A percentile compares a stretch with the other conserved stretches of the same genome.
These are phyloP conservation scores for Cordia subcordata DNA, from an alignment of 257 asterid genomes.

Conservation along the genomic window DNA sequence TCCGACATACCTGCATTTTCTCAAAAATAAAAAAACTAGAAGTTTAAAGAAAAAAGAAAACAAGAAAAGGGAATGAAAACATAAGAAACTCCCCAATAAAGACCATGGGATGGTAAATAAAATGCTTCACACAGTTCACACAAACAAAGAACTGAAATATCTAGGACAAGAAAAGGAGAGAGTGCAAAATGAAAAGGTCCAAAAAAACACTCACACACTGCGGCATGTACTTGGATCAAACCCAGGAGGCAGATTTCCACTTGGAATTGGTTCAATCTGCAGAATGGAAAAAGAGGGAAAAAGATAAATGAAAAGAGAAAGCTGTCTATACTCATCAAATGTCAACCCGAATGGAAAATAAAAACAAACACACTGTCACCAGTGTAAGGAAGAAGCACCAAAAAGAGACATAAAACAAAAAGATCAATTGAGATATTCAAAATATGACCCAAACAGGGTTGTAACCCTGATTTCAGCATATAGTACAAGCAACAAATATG, in stretches of 20 bases:
- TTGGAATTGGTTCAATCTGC: conserved; percentile 97
- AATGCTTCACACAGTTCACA: not conserved
- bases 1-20: conserved; percentile 90
- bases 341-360: conserved; percentile 16
- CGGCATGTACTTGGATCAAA: conserved; percentile 98
- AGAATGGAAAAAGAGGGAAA: conserved; percentile 21
- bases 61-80: not conserved
- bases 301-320: conserved; percentile 21
- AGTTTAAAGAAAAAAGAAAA: conserved; percentile 14
- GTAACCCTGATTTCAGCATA: not conserved
- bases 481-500: not conserved
- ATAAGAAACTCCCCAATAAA: conserved; percentile 1
- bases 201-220: conserved; percentile 88
- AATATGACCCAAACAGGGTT: not conserved
- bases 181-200: conserved; percentile 10
- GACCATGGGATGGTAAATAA: not conserved
- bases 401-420: not conserved
- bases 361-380: not conserved
- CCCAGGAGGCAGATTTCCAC: conserved; percentile 99
- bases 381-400: conserved; percentile 4
- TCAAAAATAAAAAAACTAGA: conserved; percentile 27
- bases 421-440: not conserved
- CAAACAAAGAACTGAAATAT: not conserved
- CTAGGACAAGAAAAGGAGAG: conserved; percentile 6
- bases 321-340: conserved; percentile 19